Base-by-base conservation (phyloP, 2,329 filamentous ascomycete genomes). In the Trichoderma brevicompactum region DNA sequence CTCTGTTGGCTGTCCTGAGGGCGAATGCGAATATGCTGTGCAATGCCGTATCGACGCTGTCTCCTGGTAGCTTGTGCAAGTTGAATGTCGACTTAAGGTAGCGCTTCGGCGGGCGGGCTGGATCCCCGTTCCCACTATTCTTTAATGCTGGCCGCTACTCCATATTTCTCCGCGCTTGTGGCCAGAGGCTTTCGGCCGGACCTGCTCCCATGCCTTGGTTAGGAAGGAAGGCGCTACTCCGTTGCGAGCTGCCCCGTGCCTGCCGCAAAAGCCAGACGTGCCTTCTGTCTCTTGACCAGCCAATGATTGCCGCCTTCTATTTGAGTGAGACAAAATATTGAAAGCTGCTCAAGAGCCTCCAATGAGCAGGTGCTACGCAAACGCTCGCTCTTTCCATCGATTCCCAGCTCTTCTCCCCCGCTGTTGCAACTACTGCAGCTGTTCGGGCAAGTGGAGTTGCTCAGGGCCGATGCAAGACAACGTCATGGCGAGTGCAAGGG, bases 401-500 rank as follows among this genome's bases (percentile, higher is more conserved):
- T 28, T 54, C 17, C 13, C 49, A 28, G 36, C 46, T 50, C 28
- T 46, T 41, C 19, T 15, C n/a, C 58, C 23, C 38, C 38, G 48
- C 56, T 49, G 43, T 40, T 19, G 55, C 44, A 50, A 40, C 56
- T 49, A 32, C 54, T 19, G 55, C 44, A 50, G 32, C 59, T 54
- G 49, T 28, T 63, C 48, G 48, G 59, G 40, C 49, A 38, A 46
- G 49, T 53, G 59, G 59, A 54, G 48, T 41, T 63, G 49, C 38
- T 63, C 49, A 53, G 59, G 59, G 40, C 59, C 28, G 15, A 63
- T 63, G 59, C 59, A 53, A 28, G 38, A 28, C 59, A 54, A 63
- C 59, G 59, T 63, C 59, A 63, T 63, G 56, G 44, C 54, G 7
- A 28, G 44, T 9, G 10, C 34, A 28, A 28, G 23, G 23, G 23